Evolutionary conservation across 2,329 filamentous ascomycete species (phyloP), one percentile per base, ranked within the genome.

Genomic region (Didymella pinodella): DNA sequence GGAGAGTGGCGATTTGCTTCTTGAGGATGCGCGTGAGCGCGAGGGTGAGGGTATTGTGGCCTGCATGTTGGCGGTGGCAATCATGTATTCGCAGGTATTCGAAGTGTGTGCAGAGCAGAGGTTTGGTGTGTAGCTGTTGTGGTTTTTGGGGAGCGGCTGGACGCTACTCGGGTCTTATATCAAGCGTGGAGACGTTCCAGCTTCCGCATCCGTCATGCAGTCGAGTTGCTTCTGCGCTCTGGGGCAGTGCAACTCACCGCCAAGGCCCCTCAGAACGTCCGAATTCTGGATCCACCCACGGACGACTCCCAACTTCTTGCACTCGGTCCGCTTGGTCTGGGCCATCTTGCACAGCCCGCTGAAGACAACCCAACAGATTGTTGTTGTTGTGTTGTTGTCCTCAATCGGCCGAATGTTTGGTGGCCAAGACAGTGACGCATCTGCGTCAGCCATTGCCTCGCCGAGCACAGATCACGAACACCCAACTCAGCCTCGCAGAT

Each of bases 1-100:
- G 22, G 87, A 88, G 57, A 92, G 85, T 68, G 84, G 80, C 59
- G 81, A 75, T 61, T 75, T 77, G 66, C 64, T 68, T 40, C 73
- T 36, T 7, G 75, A 76, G 28, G 75, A 77, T 54, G 74, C 65
- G 64, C 74, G 70, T 36, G 75, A 76, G 64, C 65, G 74, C 53
- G 64, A 62, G 48, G 74, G 72, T 54, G 74, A 74, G 26, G 73
- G 71, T 25, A 74, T 64, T 25, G 54, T 64, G 44, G 48, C 61
- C 36, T 73, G 62, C 75, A 77, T 77, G 63, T 61, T 71, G 51
- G 57, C 57, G 54, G 64, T 57, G 59, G 65, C 61, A 50, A 65
- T 63, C 47, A 66, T 64, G 43, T 57, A 58, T 57, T 32, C 31
- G 31, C 4, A 4, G 31, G 22, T 16, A 20, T 20, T 49, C 20